Evolutionary conservation across 257 asterid species (phyloP).

Genomic region (Solanum bulbocastanum): DNA sequence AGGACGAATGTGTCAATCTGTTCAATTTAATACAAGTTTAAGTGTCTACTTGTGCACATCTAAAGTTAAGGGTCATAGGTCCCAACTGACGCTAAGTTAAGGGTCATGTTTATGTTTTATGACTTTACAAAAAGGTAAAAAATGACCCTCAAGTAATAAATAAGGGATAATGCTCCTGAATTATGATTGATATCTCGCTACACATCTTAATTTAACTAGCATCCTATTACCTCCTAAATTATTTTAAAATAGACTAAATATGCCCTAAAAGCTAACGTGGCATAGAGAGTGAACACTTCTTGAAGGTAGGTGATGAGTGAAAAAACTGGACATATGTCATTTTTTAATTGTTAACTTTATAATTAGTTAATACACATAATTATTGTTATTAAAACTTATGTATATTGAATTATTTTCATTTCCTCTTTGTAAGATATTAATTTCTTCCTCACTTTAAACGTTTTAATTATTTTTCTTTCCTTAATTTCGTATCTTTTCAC

Average conservation of each 20-base stretch:
- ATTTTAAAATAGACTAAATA: too few relatives aligned
- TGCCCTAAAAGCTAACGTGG: background rate
- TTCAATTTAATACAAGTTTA: too few relatives aligned
- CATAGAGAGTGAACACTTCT: background rate
- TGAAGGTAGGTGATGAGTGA: too few relatives aligned
- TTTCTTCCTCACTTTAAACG: background rate
- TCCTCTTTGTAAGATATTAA: background rate
- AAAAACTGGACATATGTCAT: background rate
- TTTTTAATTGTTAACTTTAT: too few relatives aligned
- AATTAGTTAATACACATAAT: background rate
- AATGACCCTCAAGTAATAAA: too few relatives aligned
- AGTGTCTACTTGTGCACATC: too few relatives aligned
- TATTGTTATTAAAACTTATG: too few relatives aligned
- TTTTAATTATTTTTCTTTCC: background rate
- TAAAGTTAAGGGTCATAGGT: too few relatives aligned
- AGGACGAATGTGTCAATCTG: too few relatives aligned
- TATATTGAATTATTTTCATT: background rate
- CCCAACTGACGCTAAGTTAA: too few relatives aligned
- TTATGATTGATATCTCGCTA: background rate
- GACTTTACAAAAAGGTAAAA: background rate
- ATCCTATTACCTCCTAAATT: background rate
- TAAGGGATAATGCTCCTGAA: too few relatives aligned
- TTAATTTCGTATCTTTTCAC: background rate
- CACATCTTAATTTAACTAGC: background rate
- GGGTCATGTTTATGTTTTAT: too few relatives aligned